phyloP scores from a whole-genome alignment of 768 basidiomycete species.

The Macrocybe gigantea region DNA sequence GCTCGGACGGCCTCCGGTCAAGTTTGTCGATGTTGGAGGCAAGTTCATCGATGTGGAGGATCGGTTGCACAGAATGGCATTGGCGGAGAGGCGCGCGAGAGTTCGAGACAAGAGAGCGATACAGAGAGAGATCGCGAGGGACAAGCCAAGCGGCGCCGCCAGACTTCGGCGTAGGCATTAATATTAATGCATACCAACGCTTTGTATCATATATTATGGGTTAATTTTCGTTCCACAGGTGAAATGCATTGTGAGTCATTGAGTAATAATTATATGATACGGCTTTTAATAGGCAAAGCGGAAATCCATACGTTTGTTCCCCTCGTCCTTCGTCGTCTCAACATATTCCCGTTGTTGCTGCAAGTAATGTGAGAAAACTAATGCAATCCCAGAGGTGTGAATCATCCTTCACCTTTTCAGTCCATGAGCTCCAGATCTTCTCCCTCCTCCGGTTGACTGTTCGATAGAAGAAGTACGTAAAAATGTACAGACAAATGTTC shows the following conservation, averaged over 20 bases:
- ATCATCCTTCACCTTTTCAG: conserved; percentile 31
- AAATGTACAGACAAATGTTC: conserved; percentile 48
- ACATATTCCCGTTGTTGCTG: conserved; percentile 56
- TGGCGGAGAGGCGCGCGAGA: conserved; percentile 41
- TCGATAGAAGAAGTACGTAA: conserved; percentile 52
- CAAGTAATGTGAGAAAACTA: not conserved
- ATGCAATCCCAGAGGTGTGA: not conserved
- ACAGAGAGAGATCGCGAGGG: too few relatives aligned
- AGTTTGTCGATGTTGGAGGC: conserved; percentile 71
- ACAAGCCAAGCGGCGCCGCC: too few relatives aligned
- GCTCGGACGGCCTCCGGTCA: conserved; percentile 47
- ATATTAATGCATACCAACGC: too few relatives aligned
- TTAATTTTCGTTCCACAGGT: too few relatives aligned
- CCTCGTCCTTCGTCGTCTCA: conserved; percentile 53
- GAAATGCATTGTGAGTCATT: too few relatives aligned
- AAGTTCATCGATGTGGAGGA: conserved; percentile 60
- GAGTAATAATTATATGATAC: too few relatives aligned
- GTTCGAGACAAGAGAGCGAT: not conserved
- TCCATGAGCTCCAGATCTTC: conserved; percentile 45
- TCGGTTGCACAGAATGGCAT: conserved; percentile 40
- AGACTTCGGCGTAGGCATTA: too few relatives aligned
- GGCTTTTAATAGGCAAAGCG: conserved; percentile 47
- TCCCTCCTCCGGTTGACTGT: conserved; percentile 42
- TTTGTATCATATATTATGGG: too few relatives aligned
- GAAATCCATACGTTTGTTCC: conserved; percentile 57